phyloP scores from a whole-genome alignment of 192 early-diverging fungal species.

The Paraglomus brasilianum region DNA sequence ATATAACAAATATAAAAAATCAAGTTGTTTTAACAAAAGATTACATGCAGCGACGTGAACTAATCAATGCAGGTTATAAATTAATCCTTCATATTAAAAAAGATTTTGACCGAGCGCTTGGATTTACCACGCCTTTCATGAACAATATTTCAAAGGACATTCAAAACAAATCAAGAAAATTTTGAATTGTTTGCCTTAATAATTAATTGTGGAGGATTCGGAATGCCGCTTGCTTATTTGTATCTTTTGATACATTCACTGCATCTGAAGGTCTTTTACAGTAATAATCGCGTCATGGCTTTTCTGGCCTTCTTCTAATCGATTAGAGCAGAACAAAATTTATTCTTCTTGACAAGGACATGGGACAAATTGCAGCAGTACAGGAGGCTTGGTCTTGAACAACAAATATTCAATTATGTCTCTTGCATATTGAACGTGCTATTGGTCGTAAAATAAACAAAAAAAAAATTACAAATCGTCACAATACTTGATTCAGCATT shows the following conservation, averaged over 20 bases:
- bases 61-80: too few species aligned
- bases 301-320: neutral
- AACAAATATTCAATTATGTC: slow-evolving; percentile 2
- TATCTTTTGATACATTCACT: slow-evolving; percentile 1
- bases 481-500: neutral
- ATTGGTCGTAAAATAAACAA: neutral
- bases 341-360: slow-evolving; percentile 15
- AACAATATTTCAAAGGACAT: too few species aligned
- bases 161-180: neutral
- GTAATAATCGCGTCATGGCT: neutral
- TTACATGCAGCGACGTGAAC: too few species aligned
- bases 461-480: neutral
- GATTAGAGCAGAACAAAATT: neutral
- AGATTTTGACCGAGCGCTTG: too few species aligned
- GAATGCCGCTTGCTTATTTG: neutral
- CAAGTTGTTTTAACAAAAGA: slow-evolving; percentile 5
- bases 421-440: slow-evolving; percentile 18
- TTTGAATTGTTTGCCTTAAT: slow-evolving; percentile 13
- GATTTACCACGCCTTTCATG: too few species aligned
- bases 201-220: neutral
- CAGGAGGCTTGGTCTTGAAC: slow-evolving; percentile 14
- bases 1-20: slow-evolving; percentile 6
- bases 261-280: neutral
- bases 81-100: too few species aligned
- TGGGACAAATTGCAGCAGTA: slow-evolving; percentile 4